Evolutionary conservation across 495 filamentous ascomycete species (phyloP), one percentile per base, ranked within the genome.

Genomic region (Evansstolkia leycettana): DNA sequence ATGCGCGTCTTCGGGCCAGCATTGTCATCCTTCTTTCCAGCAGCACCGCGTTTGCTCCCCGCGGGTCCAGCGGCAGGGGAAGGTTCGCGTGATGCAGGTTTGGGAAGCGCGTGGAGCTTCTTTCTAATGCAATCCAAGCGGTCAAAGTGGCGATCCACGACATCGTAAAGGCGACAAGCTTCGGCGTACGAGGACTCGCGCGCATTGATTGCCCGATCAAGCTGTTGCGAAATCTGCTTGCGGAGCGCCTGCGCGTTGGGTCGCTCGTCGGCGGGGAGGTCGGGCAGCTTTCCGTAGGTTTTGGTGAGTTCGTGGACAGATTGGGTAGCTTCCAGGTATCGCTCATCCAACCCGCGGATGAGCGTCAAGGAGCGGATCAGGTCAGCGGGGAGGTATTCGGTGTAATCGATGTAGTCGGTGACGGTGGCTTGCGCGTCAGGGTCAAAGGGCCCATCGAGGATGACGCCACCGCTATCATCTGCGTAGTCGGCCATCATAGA

Each of bases 321-420:
- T 28, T 72, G 54, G 12, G 81, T 79, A 13, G 75, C 69, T 11
- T 79, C 66, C 14, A 69, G 46, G 50, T 88, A 87, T 26, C 69
- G 71, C 33, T 75, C 58, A 53, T 94, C 84, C 35, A 95, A 79
- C 34, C 86, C 76, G 43, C 77, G 72, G 43, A 98, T 86, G 33
- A 95, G 72, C 32, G 82, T 86, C 28, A 98, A 69, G 36, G 90
- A 94, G 43, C 90, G 85, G 39, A 79, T 72, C 40, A 96, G 76
- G 58, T 96, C 92, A 19, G 87, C 81, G 11, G 90, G 89, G 13
- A 96, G 83, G 63, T 90, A 92, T 63, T 98, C 90, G 42, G 90
- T 95, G 57, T 82, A 93, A 57, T 95, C 90, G 47, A 94, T 79
- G 57, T 87, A 98, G 61, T 98, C 90, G 41, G 82, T 89, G 11